Evolutionary conservation across 306 rosid species (phyloP), one percentile per base, ranked within the genome.

Genomic region (Trichosanthes cucumerina): DNA sequence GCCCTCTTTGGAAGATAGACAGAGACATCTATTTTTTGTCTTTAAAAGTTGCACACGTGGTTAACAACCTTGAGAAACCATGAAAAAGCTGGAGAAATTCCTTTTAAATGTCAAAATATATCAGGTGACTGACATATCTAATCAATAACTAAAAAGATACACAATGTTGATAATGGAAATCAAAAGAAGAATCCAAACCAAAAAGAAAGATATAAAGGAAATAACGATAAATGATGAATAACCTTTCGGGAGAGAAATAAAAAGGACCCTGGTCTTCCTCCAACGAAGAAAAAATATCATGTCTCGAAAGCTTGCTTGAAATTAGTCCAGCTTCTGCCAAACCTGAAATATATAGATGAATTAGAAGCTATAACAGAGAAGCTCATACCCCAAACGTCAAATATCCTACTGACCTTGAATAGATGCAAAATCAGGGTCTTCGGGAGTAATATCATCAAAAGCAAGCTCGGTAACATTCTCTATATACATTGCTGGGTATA

Each of bases 281-380:
- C 15, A 81, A 75, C 24, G 97, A 83, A 70, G 90, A 85, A 76
- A 80, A 86, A 85, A 82, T 80, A 85, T 96, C 99, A 71, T 57
- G 53, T 80, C 90, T 87, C 70, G 99, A 96, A 82, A 96, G 97
- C 88, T 83, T 96, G 89, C 99, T 96, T 78, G 89, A 92, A 53
- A 96, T 91, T 78, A 96, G 96, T 82, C 98, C 99, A 59, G 98
- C 97, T 89, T 96, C 99, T 69, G 99, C 99, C 91, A 96, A 90
- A 83, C 99, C 99, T 96, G 87, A 69, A 78, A 83, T 14, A 84
- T 79, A 52, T 57, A 79, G 56, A 60, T 53, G 63, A 81, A 81
- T 77, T 57, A 76, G 75, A 76, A 81, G 47, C 5, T 31, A 34
- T 31, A 50, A 50, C 12, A 74, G 62, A 50, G 50, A 74, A 50